These are phyloP conservation scores for Diaporthe sp. DNA, from an alignment of 2,329 filamentous ascomycete species.

Conservation along the genomic window DNA sequence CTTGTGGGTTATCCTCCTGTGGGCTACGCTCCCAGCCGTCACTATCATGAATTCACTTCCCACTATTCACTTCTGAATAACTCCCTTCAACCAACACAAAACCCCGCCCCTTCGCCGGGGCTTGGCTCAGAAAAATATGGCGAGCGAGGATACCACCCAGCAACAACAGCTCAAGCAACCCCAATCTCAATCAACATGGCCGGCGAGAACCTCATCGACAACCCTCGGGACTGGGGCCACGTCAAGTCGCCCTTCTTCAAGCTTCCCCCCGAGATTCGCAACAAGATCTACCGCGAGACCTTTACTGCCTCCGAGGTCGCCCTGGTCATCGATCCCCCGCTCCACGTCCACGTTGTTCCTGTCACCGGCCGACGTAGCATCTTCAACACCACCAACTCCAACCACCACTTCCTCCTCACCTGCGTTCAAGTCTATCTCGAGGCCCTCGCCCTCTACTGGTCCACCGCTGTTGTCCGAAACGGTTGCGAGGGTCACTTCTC, in stretches of 20 bases:
- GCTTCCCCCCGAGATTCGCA: conserved; percentile 18
- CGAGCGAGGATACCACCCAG: background rate
- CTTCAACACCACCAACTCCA: background rate
- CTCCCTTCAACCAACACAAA: background rate
- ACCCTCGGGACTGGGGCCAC: conserved; percentile 4
- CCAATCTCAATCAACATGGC: background rate
- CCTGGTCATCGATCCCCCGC: background rate
- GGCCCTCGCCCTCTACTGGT: conserved; percentile 20
- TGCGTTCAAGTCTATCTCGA: background rate
- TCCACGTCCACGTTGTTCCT: background rate
- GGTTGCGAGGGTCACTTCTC: background rate
- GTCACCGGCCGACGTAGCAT: background rate
- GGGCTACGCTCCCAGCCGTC: background rate
- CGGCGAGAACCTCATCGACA: background rate
- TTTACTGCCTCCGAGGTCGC: background rate
- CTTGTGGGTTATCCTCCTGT: background rate
- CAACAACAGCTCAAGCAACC: background rate
- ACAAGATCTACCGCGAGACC: conserved; percentile 12
- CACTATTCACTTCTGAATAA: background rate
- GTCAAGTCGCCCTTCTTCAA: conserved; percentile 8
- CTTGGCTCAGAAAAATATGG: background rate
- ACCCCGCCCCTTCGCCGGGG: background rate
- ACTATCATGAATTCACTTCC: background rate
- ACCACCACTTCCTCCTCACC: conserved; percentile 16
- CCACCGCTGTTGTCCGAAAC: background rate